phyloP scores from a whole-genome alignment of 305 asterid species.

The Solanum hybrid region DNA sequence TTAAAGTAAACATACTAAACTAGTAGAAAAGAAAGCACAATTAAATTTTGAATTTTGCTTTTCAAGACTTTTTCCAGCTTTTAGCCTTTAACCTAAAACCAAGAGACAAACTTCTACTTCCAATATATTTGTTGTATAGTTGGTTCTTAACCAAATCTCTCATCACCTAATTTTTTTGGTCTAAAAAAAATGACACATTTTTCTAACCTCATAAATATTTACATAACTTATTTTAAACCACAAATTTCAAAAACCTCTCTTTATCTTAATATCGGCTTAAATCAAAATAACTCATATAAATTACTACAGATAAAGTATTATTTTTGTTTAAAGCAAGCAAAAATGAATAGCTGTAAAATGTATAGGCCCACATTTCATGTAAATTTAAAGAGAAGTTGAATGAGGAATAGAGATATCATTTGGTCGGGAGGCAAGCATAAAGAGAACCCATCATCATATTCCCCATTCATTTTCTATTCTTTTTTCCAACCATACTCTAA shows the following conservation, averaged over 20 bases:
- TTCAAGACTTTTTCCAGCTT: slow-evolving; percentile 17
- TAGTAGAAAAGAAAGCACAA: neutral
- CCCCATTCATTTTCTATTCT: neutral
- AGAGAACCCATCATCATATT: neutral
- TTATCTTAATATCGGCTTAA: no score
- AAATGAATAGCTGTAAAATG: neutral
- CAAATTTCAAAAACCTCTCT: no score
- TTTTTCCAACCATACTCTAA: neutral
- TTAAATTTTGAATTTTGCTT: slow-evolving; percentile 13
- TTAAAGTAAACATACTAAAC: neutral
- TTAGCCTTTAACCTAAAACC: slow-evolving; percentile 52
- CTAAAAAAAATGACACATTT: no score
- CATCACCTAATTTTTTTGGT: neutral
- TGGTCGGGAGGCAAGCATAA: neutral
- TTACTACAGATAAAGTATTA: neutral
- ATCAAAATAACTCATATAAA: no score
- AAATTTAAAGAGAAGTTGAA: neutral
- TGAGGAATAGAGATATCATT: neutral
- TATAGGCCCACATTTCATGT: neutral
- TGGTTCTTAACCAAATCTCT: neutral
- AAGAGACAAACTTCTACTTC: neutral
- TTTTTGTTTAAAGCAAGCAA: neutral
- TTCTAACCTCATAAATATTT: no score
- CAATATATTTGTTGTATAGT: neutral
- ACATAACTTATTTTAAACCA: no score